phyloP scores from a whole-genome alignment of 2,329 filamentous ascomycete species.

The Aspergillus brasiliensis region DNA sequence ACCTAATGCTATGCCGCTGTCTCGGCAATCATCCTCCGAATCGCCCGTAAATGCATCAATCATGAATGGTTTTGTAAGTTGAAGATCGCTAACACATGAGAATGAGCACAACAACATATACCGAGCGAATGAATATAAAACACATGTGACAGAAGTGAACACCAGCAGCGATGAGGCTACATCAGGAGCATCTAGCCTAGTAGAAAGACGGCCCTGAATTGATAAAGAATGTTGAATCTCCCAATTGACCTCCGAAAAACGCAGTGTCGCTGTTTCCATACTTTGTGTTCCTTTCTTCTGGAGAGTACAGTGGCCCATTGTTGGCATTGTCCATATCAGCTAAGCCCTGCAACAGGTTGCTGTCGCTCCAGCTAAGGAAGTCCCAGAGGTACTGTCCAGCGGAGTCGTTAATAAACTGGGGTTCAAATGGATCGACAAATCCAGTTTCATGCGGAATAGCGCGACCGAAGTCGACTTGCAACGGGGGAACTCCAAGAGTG shows the following conservation, averaged over 20 bases:
- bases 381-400: constrained; percentile 40
- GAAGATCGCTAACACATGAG: not conserved
- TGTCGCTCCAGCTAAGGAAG: constrained; percentile 43
- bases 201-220: constrained; percentile 31
- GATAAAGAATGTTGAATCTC: constrained; percentile 28
- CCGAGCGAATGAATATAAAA: not conserved
- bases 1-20: too few species aligned
- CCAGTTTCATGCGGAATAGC: constrained; percentile 24
- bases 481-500: constrained; percentile 9
- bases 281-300: constrained; percentile 32
- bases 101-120: not conserved
- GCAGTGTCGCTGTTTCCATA: constrained; percentile 22
- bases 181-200: not conserved
- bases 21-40: not conserved
- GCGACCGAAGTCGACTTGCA: constrained; percentile 22
- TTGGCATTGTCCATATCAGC: constrained; percentile 27
- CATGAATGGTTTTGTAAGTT: not conserved
- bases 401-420: constrained; percentile 31
- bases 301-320: constrained; percentile 28
- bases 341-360: constrained; percentile 34
- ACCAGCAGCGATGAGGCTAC: not conserved
- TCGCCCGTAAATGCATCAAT: not conserved
- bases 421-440: constrained; percentile 27
- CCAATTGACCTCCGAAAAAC: constrained; percentile 25
- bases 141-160: not conserved